Percentiles rank a stretch among this genome's conserved stretches.
Evolutionary conservation across 345 rosid species (phyloP).

Genomic region (Salix dunnii): DNA sequence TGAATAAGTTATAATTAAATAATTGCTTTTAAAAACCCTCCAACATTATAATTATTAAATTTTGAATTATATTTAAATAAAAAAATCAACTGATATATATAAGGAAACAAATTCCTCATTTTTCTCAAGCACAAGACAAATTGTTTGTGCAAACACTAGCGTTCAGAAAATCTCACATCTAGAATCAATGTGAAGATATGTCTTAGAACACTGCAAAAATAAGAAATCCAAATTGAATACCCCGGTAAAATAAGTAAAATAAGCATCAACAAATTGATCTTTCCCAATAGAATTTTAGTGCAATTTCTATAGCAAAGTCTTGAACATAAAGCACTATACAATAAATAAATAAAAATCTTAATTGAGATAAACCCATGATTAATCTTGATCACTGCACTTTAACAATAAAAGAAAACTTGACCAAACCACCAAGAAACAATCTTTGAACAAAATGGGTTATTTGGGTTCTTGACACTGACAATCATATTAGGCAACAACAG

Average conservation of each 20-base stretch:
- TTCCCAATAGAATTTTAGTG: background rate
- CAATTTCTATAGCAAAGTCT: background rate
- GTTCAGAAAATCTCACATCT: background rate
- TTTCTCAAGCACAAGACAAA: background rate
- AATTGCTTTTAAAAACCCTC: too few species aligned
- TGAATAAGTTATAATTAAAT: too few species aligned
- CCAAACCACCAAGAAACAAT: background rate
- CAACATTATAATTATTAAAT: too few species aligned
- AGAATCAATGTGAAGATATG: background rate
- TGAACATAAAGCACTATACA: background rate
- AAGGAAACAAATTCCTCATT: too few species aligned
- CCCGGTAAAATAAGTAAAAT: background rate
- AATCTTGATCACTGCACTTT: too few species aligned
- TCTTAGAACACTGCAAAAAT: background rate
- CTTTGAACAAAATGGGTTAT: constrained; percentile 49
- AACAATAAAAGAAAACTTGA: background rate
- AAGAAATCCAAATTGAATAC: background rate
- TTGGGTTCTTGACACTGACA: constrained; percentile 69
- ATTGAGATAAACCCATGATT: too few species aligned
- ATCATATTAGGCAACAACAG: constrained; percentile 90
- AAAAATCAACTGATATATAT: too few species aligned
- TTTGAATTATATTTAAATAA: too few species aligned
- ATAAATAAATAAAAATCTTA: background rate
- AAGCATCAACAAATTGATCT: too few species aligned
- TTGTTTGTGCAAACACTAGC: background rate